A percentile compares a stretch with the other conserved stretches of the same genome.
Evolutionary conservation across 345 rosid species (phyloP).

Genomic region (Streptanthus diversifolius): DNA sequence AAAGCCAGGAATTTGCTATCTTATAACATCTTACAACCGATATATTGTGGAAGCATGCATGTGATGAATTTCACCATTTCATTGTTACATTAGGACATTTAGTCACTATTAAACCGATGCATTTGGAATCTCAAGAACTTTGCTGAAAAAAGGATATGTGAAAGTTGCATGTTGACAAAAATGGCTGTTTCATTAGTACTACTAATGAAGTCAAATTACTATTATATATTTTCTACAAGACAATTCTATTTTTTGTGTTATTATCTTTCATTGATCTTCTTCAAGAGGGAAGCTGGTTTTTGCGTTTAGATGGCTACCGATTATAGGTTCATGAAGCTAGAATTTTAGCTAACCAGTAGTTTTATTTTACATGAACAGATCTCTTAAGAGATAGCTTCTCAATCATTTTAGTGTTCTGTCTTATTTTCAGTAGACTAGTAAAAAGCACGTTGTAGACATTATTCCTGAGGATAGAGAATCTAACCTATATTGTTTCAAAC

Average conservation of each 20-base stretch:
- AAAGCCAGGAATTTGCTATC: background rate
- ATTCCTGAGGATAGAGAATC: background rate
- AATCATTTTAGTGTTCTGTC: background rate
- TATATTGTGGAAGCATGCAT: background rate
- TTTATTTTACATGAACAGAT: background rate
- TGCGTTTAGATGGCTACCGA: background rate
- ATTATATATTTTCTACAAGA: background rate
- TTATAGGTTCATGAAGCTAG: background rate
- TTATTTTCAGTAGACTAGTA: background rate
- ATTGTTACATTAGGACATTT: slow-evolving; percentile 9
- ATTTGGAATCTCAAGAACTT: background rate
- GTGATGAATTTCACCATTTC: background rate
- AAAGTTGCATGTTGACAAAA: background rate
- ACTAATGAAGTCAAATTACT: background rate
- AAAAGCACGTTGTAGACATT: background rate
- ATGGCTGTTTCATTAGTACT: background rate
- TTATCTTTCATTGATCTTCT: background rate
- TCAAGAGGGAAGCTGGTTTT: background rate
- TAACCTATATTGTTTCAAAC: background rate
- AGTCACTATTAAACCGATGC: background rate
- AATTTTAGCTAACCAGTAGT: background rate
- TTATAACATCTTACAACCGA: background rate
- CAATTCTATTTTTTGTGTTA: background rate
- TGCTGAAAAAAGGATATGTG: background rate
- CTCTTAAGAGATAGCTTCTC: background rate